A percentile compares a stretch with the other conserved stretches of the same genome.
Evolutionary conservation across 129 eudicot genomes (phyloP).

Genomic region (Arctium minus): DNA sequence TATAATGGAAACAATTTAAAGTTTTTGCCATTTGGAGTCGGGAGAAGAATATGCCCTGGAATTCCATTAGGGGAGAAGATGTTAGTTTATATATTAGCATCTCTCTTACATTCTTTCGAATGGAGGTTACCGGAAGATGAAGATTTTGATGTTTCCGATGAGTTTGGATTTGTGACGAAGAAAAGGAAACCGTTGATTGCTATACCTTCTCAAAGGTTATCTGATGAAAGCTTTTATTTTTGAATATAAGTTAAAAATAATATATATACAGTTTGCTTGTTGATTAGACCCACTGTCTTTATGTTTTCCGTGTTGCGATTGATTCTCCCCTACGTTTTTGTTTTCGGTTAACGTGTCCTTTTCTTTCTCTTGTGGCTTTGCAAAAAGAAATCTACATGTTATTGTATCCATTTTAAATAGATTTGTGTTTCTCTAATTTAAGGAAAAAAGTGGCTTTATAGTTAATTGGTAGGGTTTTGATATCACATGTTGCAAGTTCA

Average conservation of each 20-base stretch:
- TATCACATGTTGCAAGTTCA: too few species aligned
- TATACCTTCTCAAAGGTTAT: conserved; percentile 21
- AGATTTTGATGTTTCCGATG: conserved; percentile 19
- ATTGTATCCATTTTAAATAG: too few species aligned
- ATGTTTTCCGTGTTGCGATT: too few species aligned
- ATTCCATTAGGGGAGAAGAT: conserved; percentile 26
- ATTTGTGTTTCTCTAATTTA: too few species aligned
- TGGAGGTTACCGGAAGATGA: conserved; percentile 25
- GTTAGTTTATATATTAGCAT: conserved; percentile 25
- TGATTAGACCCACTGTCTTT: too few species aligned
- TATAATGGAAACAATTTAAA: conserved; percentile 22
- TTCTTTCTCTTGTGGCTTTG: too few species aligned
- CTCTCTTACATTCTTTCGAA: conserved; percentile 28
- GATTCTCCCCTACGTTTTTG: too few species aligned
- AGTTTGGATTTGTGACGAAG: conserved; percentile 26
- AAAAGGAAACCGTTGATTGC: conserved; percentile 20
- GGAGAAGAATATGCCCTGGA: conserved; percentile 33
- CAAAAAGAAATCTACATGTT: too few species aligned
- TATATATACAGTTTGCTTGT: too few species aligned
- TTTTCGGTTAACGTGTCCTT: too few species aligned
- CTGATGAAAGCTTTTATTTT: conserved; percentile 8
- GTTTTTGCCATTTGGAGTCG: conserved; percentile 25
- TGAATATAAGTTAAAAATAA: neutral
- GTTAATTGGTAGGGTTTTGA: too few species aligned
- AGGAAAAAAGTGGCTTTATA: too few species aligned